Evolutionary conservation across 179 eudicot genomes (phyloP).

Genomic region (Actinidia chinensis): DNA sequence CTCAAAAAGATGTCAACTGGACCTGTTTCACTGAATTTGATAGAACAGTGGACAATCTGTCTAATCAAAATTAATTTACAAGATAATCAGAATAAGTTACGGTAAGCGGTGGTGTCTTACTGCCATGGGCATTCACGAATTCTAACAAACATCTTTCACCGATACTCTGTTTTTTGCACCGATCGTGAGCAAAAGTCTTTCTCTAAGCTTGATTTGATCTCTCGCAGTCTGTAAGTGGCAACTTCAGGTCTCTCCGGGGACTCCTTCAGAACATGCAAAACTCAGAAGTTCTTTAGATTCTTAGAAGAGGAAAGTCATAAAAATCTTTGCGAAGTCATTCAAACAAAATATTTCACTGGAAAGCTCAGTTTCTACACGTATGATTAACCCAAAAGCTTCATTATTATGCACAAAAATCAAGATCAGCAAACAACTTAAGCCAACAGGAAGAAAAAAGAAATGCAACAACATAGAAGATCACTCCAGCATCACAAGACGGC

Average conservation of each 20-base stretch:
- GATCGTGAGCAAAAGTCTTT: conserved; percentile 68
- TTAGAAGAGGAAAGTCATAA: neutral
- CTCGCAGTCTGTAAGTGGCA: conserved; percentile 76
- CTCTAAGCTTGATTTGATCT: conserved; percentile 80
- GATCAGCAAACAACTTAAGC: conserved; percentile 11
- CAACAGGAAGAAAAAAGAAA: conserved; percentile 6
- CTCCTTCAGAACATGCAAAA: conserved; percentile 83
- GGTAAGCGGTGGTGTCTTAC: conserved; percentile 23
- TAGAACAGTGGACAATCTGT: neutral
- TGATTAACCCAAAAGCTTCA: conserved; percentile 89
- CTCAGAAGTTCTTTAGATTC: neutral
- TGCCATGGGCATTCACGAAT: conserved; percentile 53
- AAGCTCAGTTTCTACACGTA: conserved; percentile 97
- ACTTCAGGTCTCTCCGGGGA: conserved; percentile 92
- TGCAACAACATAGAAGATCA: conserved; percentile 32
- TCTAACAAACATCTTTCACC: conserved; percentile 73
- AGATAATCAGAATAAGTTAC: conserved; percentile 6
- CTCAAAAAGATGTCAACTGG: conserved; percentile 88
- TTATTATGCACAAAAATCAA: conserved; percentile 55
- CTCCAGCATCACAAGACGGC: conserved; percentile 93
- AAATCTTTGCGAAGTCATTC: neutral
- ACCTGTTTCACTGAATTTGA: conserved; percentile 77
- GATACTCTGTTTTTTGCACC: conserved; percentile 65
- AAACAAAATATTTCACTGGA: conserved; percentile 50
- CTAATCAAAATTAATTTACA: neutral